Evolutionary conservation across 2,329 filamentous ascomycete species (phyloP), one percentile per base, ranked within the genome.

Genomic region (Neurospora sp.): DNA sequence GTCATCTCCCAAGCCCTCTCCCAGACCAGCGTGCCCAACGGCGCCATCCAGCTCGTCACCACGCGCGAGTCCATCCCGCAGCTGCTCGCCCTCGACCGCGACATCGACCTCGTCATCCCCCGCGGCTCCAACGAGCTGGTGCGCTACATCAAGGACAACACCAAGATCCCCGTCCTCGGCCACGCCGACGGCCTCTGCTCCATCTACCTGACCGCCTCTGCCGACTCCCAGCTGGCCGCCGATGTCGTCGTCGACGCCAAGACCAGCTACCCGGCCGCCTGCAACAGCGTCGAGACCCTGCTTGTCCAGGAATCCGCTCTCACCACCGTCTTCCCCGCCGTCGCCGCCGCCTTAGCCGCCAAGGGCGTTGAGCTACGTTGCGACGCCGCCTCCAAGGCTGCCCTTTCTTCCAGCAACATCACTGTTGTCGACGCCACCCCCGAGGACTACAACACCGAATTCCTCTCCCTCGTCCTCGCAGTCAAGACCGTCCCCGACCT

Each of bases 81-180:
- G 73, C 87, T 99, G n/a, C 87, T 99, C 11, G 89, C 88, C 40
- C 90, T 96, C 70, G 94, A 97, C 78, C 86, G 89, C 68, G 89
- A 92, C 77, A 97, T 99, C 75, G 96, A 99, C 79, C 89, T 99
- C 37, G 96, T 97, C 73, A 97, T 99, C 75, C 96, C 96, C 2
- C 87, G 96, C 46, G 94, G 94, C 67, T 92, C 91, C 69, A 97
- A 97, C 80, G 93, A 97, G 69, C 87, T 97, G 8, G 94, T 97
- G 52, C 87, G 91, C 70, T 92, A 92, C 80, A 93, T 97, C 81
- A 97, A 98, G 81, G 87, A 89, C 65, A 91, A 91, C 73, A 97
- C 96, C 68, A 92, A 92, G 77, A 98, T 99, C 75, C 96, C 96
- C 1, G 96, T 99, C 1, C 88, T 99, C 33, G 96, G 96, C 72